Conservation (phyloP, 1,139 yeast genomes). For the Geotrichum europaeum region DNA sequence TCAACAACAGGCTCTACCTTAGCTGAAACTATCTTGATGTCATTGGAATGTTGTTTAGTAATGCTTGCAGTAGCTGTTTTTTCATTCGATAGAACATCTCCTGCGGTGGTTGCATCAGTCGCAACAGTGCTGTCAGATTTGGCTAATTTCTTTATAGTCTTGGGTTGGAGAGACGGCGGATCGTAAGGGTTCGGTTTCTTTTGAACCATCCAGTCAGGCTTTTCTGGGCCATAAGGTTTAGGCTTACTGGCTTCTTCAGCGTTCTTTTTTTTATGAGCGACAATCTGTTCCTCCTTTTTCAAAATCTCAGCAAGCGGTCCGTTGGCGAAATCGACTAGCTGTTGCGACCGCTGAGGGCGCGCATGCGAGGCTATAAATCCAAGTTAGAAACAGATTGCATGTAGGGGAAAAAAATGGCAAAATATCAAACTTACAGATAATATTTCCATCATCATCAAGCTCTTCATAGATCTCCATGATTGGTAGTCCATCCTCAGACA, state of each 20-base stretch:
- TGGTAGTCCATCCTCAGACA: conserved; percentile 47
- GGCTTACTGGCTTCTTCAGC: conserved; percentile 5
- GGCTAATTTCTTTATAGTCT: background rate
- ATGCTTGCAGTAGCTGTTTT: background rate
- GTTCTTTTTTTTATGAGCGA: conserved; percentile 5
- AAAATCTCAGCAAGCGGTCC: conserved; percentile 18
- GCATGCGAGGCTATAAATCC: conserved; percentile 24
- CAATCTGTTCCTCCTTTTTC: conserved; percentile 10
- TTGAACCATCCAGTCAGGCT: conserved; percentile 17
- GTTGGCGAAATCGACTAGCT: conserved; percentile 25
- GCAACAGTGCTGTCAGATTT: background rate
- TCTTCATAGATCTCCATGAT: conserved; percentile 81
- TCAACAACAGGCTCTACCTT: background rate
- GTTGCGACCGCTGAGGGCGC: conserved; percentile 26
- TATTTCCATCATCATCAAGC: conserved; percentile 72
- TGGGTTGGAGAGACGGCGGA: conserved; percentile 5
- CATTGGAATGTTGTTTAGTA: background rate
- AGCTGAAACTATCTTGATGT: background rate
- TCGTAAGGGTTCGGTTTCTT: conserved; percentile 13
- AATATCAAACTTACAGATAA: conserved; percentile 33
- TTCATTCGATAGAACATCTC: background rate
- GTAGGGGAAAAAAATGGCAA: background rate
- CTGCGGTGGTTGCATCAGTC: background rate
- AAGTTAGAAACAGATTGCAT: background rate
- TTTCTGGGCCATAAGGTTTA: conserved; percentile 22